phyloP scores from a whole-genome alignment of 768 basidiomycete genomes.

The Sporobolomyces phaffii region DNA sequence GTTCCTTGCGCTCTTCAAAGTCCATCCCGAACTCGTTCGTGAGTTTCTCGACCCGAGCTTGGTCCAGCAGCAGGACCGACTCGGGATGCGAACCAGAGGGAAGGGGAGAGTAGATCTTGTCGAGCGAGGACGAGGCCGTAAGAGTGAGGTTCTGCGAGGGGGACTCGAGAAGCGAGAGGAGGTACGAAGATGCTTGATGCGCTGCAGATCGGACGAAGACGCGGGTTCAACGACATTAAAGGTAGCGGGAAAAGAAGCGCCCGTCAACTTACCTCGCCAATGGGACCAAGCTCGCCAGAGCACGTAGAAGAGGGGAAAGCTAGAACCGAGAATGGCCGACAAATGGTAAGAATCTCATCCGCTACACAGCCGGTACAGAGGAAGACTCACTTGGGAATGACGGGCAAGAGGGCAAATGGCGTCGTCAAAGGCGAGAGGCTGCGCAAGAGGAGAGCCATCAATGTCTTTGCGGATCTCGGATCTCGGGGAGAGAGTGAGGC shows the following conservation, averaged over 20 bases:
- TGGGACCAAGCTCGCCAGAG: conserved; percentile 49
- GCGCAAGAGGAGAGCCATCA: neutral
- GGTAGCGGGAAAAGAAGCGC: no score
- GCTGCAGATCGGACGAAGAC: conserved; percentile 42
- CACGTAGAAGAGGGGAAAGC: conserved; percentile 47
- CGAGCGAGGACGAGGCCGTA: conserved; percentile 37
- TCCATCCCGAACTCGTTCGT: conserved; percentile 42
- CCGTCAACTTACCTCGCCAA: conserved; percentile 40
- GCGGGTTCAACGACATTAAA: neutral
- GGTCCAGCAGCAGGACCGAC: conserved; percentile 37
- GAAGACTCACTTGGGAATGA: conserved; percentile 45
- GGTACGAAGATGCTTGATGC: conserved; percentile 45
- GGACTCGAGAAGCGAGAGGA: conserved; percentile 42
- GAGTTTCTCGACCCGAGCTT: conserved; percentile 40
- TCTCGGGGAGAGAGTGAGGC: neutral
- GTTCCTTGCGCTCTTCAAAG: conserved; percentile 45
- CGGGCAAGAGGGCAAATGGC: conserved; percentile 47
- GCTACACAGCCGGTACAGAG: no score
- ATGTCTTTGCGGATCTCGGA: no score
- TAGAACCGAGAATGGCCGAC: neutral
- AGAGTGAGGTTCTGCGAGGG: conserved; percentile 26
- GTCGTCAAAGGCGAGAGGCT: conserved; percentile 43
- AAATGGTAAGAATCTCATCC: neutral
- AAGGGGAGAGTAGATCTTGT: conserved; percentile 39
- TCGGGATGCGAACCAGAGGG: neutral